A percentile compares a stretch with the other conserved stretches of the same genome.
phyloP scores from a whole-genome alignment of 371 early-diverging fungal genomes.

The Lichtheimia ornata region DNA sequence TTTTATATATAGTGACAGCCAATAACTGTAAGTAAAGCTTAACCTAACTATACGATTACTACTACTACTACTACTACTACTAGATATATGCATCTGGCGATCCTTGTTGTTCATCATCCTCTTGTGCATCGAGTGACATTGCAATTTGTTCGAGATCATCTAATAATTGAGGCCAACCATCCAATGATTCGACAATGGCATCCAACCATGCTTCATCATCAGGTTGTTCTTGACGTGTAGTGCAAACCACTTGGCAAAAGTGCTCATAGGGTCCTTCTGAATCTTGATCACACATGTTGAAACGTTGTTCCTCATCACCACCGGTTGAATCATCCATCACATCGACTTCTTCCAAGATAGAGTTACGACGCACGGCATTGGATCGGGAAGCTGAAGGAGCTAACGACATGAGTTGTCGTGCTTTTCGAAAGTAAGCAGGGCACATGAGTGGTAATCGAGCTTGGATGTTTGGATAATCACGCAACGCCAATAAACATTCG shows the following conservation, averaged over 20 bases:
- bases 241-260: constrained; percentile 23
- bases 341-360: constrained; percentile 39
- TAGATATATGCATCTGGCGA: too few species aligned
- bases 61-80: too few species aligned
- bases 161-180: constrained; percentile 43
- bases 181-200: constrained; percentile 28
- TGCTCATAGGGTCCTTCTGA: constrained; percentile 17
- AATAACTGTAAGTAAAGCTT: too few species aligned
- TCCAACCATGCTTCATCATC: constrained; percentile 43
- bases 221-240: constrained; percentile 42
- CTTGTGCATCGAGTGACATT: constrained; percentile 6
- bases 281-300: constrained; percentile 12
- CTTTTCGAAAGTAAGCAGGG: constrained; percentile 44
- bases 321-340: constrained; percentile 3
- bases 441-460: constrained; percentile 23
- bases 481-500: constrained; percentile 16
- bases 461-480: constrained; percentile 39
- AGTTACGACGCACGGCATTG: constrained; percentile 36
- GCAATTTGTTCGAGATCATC: constrained; percentile 32
- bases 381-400: constrained; percentile 26
- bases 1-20: constrained; percentile 1
- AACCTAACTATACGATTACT: too few species aligned
- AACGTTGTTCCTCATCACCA: constrained; percentile 13
- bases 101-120: background rate
- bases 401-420: constrained; percentile 30